phyloP scores from a whole-genome alignment of 164 flowering plant genomes.

The Stephania cephalantha region DNA sequence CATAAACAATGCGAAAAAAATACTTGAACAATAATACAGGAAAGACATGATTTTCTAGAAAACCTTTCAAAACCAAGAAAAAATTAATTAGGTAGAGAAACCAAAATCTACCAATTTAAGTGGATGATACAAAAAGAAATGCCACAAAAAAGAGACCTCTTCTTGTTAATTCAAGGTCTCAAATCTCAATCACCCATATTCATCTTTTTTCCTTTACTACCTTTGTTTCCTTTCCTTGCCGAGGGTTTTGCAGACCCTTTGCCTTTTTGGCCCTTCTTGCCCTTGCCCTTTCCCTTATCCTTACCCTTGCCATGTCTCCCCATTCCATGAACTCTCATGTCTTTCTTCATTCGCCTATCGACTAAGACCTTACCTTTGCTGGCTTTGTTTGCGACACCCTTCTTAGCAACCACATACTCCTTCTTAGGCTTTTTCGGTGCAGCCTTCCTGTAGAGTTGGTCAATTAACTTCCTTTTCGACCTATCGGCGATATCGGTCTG shows the following conservation, averaged over 20 bases:
- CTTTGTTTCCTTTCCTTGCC: slow-evolving; percentile 22
- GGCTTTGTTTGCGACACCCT: slow-evolving; percentile 75
- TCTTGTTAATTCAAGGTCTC: neutral
- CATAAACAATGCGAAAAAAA: too few species aligned
- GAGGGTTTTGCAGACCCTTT: slow-evolving; percentile 36
- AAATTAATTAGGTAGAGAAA: neutral
- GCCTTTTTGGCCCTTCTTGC: slow-evolving; percentile 37
- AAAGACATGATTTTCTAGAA: too few species aligned
- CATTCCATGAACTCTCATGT: slow-evolving; percentile 46
- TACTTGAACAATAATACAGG: too few species aligned
- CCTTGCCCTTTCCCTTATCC: slow-evolving; percentile 44
- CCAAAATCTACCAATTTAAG: neutral
- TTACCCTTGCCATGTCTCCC: slow-evolving; percentile 47
- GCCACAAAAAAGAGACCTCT: neutral
- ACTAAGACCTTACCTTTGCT: slow-evolving; percentile 80
- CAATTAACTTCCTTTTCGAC: slow-evolving; percentile 74
- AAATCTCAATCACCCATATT: neutral
- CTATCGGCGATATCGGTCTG: slow-evolving; percentile 70
- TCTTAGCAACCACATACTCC: slow-evolving; percentile 92
- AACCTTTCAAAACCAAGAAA: too few species aligned
- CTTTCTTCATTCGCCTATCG: slow-evolving; percentile 90
- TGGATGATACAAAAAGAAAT: neutral
- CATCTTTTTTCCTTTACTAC: slow-evolving; percentile 19
- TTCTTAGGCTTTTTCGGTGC: slow-evolving; percentile 63
- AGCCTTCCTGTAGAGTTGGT: slow-evolving; percentile 77